Evolutionary conservation across 1,284 basidiomycete species (phyloP), one percentile per base, ranked within the genome.

Genomic region (Ustilago sp.): DNA sequence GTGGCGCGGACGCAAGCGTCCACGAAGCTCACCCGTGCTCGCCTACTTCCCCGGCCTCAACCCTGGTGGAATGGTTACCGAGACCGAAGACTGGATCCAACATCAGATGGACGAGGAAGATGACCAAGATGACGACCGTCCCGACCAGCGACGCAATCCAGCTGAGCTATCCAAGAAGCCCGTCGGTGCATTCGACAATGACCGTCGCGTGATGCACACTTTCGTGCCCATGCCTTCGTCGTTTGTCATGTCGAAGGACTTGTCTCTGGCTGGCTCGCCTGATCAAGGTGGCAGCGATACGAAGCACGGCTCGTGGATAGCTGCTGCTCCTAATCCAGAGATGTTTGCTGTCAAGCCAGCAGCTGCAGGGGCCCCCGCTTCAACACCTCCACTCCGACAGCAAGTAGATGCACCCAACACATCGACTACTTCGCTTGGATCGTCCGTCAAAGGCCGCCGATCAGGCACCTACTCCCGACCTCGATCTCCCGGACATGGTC

Each of bases 261-360:
- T 57, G 6, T 59, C 70, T 50, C 11, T 53, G 36, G 51, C 60
- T n/a, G 59, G 61, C 1, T 68, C 62, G 7, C 59, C 61, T 4
- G 59, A 62, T 23, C 60, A 64, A 13, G 62, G 65, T 32, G 66
- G 62, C 11, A 74, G 71, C 47, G 71, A 68, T 35, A 68, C 65
- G 8, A 68, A 74, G 62, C 65, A 74, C 28, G 65, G 70, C 7
- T 67, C 64, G 13, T 63, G 70, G 69, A 53, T 63, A 12, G 69
- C 69, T 12, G 59, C 59, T 43, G 63, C 63, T 8, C 59, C 61
- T 19, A 57, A 68, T 13, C 63, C 60, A 0, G 64, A 67, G 31
- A 35, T 64, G 8, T 68, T 63, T 19, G 48, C 57, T 3, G 43
- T n/a, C n/a, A 73, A 64, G 38, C 43, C 45, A 9, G 34, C 48